phyloP scores from a whole-genome alignment of 1,284 basidiomycete genomes.

The Tilletia walkeri region DNA sequence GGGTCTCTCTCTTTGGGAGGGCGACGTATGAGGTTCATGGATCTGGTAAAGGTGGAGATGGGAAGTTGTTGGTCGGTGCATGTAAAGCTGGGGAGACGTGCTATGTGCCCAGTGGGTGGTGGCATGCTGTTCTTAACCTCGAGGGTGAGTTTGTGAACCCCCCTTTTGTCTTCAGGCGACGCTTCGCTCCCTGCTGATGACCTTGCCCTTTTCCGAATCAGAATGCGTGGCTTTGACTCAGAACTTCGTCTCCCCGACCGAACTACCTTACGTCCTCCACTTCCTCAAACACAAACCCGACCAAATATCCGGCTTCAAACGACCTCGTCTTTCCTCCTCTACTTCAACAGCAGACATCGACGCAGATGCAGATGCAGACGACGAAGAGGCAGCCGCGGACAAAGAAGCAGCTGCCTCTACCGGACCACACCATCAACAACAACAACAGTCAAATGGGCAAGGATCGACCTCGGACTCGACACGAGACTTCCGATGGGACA shows the following conservation, averaged over 20 bases:
- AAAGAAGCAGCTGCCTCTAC: slow-evolving; percentile 17
- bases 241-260: slow-evolving; percentile 58
- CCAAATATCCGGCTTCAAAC: slow-evolving; percentile 58
- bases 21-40: slow-evolving; percentile 50
- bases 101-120: slow-evolving; percentile 55
- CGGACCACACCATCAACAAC: slow-evolving; percentile 2
- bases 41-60: slow-evolving; percentile 34
- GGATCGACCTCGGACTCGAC: not conserved
- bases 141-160: slow-evolving; percentile 18
- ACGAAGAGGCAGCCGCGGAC: slow-evolving; percentile 32
- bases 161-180: not conserved
- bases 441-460: not conserved
- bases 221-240: slow-evolving; percentile 58
- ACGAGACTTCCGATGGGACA: slow-evolving; percentile 23
- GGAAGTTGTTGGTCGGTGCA: slow-evolving; percentile 56
- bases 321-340: not conserved
- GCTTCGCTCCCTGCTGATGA: not conserved
- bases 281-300: slow-evolving; percentile 58
- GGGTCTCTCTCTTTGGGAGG: slow-evolving; percentile 58
- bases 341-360: slow-evolving; percentile 19
- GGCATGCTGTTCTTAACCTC: slow-evolving; percentile 50
- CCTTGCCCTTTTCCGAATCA: slow-evolving; percentile 19
- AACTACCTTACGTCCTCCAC: slow-evolving; percentile 56
- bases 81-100: slow-evolving; percentile 56
- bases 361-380: slow-evolving; percentile 33